Evolutionary conservation across 1,139 yeast species (phyloP), one percentile per base, ranked within the genome.

Genomic region (Tardiomyces digboiensis): DNA sequence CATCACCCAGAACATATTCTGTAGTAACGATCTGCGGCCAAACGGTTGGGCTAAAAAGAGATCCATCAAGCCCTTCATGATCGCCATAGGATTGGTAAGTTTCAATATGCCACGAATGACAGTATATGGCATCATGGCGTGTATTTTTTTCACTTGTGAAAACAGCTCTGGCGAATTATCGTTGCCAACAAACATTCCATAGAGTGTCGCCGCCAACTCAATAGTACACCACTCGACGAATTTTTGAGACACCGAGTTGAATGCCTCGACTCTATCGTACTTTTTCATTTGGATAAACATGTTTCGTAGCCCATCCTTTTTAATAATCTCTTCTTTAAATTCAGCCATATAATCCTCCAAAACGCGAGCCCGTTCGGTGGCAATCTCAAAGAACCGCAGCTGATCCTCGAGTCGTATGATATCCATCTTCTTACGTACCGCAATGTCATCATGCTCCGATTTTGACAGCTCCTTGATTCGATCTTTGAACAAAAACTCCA

Each of bases 21-120:
- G 87, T 42, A 91, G 67, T 22, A 89, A 64, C 1, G 94, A 78
- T 48, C 76, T 75, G 38, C 78, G 75, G 10, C 85, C 86, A 48
- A 81, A 78, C 29, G 94, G 80, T 54, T 82, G 87, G 19, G 88
- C 84, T 62, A 89, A 75, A 49, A 89, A 76, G 46, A 89, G 60
- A 56, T 87, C 95, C 26, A 88, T 72, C 55, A 88, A 66, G 21
- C 83, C 78, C 46, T 88, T 82, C 66, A 86, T 77, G 36, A 89
- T 79, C 42, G 83, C 77, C 64, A 87, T 78, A 2, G 97, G 97
- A 57, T 89, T 89, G 1, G 97, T 85, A 51, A 81, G 80, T 54
- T 78, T 73, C 52, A 89, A 64, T 26, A 89, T 81, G 16, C 86
- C 86, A 42, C 81, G 80, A 61, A 88, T 75, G 40, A 88, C 59